Percentiles rank a stretch among this genome's conserved stretches.
Conservation (phyloP, 1,139 yeast genomes). For the Blastobotrys indianensis region DNA sequence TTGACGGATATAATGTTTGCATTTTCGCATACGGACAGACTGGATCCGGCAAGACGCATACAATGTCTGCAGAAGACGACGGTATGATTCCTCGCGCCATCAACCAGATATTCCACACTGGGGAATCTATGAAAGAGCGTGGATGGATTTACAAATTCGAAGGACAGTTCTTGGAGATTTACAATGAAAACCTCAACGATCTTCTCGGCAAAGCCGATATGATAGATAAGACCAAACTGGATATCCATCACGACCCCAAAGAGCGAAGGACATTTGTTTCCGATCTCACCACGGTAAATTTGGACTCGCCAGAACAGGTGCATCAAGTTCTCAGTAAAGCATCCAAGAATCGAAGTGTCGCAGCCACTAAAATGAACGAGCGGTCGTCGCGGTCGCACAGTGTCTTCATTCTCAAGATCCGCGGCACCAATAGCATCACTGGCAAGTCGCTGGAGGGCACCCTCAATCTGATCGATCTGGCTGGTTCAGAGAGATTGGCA, state of each 20-base stretch:
- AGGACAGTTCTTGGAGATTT: conserved; percentile 85
- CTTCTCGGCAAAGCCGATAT: conserved; percentile 42
- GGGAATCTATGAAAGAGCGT: conserved; percentile 42
- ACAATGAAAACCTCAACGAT: conserved; percentile 77
- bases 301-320: conserved; percentile 49
- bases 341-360: conserved; percentile 55
- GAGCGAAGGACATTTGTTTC: conserved; percentile 52
- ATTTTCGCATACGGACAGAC: conserved; percentile 98
- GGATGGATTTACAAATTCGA: conserved; percentile 64
- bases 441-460: conserved; percentile 53
- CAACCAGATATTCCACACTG: conserved; percentile 60
- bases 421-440: conserved; percentile 49
- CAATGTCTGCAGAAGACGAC: conserved; percentile 65
- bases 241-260: conserved; percentile 65
- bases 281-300: conserved; percentile 47
- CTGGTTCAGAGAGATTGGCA: conserved; percentile 83
- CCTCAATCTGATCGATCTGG: conserved; percentile 72
- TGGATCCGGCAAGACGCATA: conserved; percentile 91
- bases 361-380: conserved; percentile 75
- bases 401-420: conserved; percentile 60
- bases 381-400: conserved; percentile 71
- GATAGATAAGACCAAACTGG: conserved; percentile 42
- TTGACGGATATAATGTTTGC: conserved; percentile 89
- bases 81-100: conserved; percentile 86
- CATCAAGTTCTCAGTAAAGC: conserved; percentile 49